A percentile compares a stretch with the other conserved stretches of the same genome.
phyloP scores from a whole-genome alignment of 2,329 filamentous ascomycete species.

The Clonostachys rosea region DNA sequence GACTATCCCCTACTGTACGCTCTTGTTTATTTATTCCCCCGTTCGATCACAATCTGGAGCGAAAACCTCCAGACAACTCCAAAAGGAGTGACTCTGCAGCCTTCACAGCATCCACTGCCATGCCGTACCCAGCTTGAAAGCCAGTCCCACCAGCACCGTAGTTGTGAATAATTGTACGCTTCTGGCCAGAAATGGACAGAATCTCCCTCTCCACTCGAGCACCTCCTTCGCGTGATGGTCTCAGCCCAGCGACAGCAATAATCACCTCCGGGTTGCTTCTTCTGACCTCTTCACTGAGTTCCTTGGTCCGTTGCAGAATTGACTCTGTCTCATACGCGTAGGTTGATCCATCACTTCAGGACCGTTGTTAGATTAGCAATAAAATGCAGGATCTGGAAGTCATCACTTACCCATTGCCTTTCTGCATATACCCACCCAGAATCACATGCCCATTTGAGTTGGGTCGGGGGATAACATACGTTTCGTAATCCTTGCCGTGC shows the following conservation, averaged over 20 bases:
- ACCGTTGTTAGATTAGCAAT: neutral
- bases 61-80: neutral
- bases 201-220: constrained; percentile 36
- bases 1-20: too few relatives aligned
- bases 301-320: constrained; percentile 26
- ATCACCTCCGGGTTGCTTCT: constrained; percentile 13
- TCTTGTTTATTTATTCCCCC: too few relatives aligned
- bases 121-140: constrained; percentile 35
- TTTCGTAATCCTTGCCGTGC: constrained; percentile 23
- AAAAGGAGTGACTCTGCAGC: neutral
- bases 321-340: constrained; percentile 28
- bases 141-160: constrained; percentile 40
- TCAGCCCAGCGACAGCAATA: constrained; percentile 21
- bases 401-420: constrained; percentile 17
- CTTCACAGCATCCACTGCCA: constrained; percentile 27
- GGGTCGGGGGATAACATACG: constrained; percentile 25
- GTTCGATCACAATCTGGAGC: neutral
- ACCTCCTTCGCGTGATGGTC: constrained; percentile 31
- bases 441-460: constrained; percentile 24
- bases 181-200: constrained; percentile 12
- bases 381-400: neutral
- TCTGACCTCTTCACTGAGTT: constrained; percentile 21
- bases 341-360: constrained; percentile 20
- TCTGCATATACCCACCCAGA: constrained; percentile 31
- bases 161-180: constrained; percentile 27